A percentile compares a stretch with the other conserved stretches of the same genome.
These are phyloP conservation scores for Solanum aculeatissimum DNA, from an alignment of 305 asterid species.

Conservation along the genomic window DNA sequence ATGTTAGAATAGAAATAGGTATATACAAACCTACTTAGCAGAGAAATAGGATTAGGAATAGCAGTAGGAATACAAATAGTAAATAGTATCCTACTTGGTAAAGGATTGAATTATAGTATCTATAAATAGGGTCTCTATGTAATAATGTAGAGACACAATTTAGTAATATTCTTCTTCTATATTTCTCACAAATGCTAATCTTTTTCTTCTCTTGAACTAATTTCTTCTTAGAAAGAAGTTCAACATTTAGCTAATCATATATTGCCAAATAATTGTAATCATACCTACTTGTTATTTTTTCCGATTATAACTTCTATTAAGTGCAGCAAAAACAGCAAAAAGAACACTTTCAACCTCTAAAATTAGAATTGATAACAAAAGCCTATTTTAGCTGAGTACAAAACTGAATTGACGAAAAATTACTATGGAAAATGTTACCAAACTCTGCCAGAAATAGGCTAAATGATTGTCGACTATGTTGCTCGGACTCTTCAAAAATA, in stretches of 20 bases:
- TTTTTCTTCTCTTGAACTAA: background rate
- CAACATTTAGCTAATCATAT: background rate
- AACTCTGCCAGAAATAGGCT: background rate
- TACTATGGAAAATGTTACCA: background rate
- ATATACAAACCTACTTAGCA: no score
- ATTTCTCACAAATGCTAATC: background rate
- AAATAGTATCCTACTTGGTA: no score
- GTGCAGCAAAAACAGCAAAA: background rate
- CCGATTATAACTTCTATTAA: background rate
- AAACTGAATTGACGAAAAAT: background rate
- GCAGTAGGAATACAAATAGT: no score
- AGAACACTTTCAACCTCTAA: background rate
- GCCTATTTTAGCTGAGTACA: background rate
- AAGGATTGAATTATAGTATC: no score
- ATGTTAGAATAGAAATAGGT: no score
- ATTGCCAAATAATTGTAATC: background rate
- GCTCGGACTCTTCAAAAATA: no score
- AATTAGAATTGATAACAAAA: background rate
- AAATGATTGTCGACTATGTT: background rate
- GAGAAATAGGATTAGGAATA: no score
- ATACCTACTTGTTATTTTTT: background rate
- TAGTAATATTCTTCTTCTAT: no score
- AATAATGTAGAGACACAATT: no score
- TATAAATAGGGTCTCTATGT: no score
- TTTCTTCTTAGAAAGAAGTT: background rate